Evolutionary conservation across 768 basidiomycete species (phyloP).

Genomic region (Termitomyces heimii): DNA sequence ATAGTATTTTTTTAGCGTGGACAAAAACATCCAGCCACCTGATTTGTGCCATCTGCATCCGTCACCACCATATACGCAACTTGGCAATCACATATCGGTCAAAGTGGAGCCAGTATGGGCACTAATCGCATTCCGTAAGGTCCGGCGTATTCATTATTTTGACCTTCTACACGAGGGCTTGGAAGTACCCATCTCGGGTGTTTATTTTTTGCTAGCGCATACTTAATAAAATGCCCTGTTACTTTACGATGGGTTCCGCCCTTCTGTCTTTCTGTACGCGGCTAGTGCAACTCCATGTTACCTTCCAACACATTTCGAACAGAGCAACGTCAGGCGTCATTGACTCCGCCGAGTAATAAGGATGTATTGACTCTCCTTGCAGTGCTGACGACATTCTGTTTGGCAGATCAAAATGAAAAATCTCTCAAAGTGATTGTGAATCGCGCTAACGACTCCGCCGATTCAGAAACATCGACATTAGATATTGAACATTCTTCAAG

Average conservation of each 20-base stretch:
- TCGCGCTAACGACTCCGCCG: not conserved
- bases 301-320: not conserved
- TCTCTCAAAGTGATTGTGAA: not conserved
- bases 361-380: not conserved
- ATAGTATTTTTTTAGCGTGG: not conserved
- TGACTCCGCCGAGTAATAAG: not conserved
- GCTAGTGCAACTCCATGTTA: not conserved
- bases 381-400: not conserved
- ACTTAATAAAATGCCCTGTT: not conserved
- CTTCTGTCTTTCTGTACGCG: not conserved
- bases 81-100: constrained; percentile 1
- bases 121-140: not conserved
- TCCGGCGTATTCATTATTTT: not conserved
- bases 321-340: not conserved
- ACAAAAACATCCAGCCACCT: not conserved
- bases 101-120: not conserved
- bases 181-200: not conserved
- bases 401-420: not conserved
- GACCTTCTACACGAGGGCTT: not conserved
- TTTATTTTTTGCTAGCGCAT: not conserved
- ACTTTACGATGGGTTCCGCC: not conserved
- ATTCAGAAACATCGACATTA: constrained; percentile 9
- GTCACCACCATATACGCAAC: not conserved
- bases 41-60: not conserved
- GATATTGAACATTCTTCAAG: not conserved